Percentiles rank a stretch among this genome's conserved stretches.
phyloP scores from a whole-genome alignment of 352 stramenopile species.

The Pythium sp. region DNA sequence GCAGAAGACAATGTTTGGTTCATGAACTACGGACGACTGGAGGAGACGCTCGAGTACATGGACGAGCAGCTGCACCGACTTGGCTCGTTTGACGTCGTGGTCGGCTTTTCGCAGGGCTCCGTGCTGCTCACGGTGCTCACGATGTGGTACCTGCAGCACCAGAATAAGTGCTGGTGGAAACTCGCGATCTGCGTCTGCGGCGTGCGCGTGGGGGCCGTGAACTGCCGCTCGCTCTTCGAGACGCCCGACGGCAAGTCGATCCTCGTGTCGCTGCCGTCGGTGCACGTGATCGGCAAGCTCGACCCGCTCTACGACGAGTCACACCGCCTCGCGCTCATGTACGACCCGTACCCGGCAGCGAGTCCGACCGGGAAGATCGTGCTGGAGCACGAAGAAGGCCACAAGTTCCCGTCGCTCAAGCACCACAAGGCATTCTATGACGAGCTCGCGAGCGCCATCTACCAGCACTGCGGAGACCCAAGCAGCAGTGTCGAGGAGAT shows the following conservation, averaged over 20 bases:
- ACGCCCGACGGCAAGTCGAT: constrained; percentile 13
- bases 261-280: constrained; percentile 23
- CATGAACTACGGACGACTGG: constrained; percentile 26
- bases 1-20: constrained; percentile 17
- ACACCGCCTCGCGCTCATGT: constrained; percentile 22
- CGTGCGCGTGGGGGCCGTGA: constrained; percentile 16
- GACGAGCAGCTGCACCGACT: constrained; percentile 27
- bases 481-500: constrained; percentile 2
- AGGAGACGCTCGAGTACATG: constrained; percentile 32
- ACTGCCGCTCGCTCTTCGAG: constrained; percentile 13
- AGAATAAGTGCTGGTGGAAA: constrained; percentile 35
- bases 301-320: constrained; percentile 24
- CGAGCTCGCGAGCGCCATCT: constrained; percentile 23
- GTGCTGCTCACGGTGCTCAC: constrained; percentile 32
- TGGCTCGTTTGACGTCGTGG: constrained; percentile 40
- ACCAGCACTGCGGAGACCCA: constrained; percentile 24
- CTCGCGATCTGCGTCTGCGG: constrained; percentile 33
- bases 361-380: constrained; percentile 25
- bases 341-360: constrained; percentile 16
- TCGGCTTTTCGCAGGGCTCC: constrained; percentile 52
- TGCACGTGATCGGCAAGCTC: constrained; percentile 28
- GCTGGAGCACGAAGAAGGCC: constrained; percentile 38
- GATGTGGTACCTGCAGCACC: constrained; percentile 24
- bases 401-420: constrained; percentile 38
- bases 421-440: constrained; percentile 27